Evolutionary conservation across 1,284 basidiomycete species (phyloP).

Genomic region (Moesziomyces sp.): DNA sequence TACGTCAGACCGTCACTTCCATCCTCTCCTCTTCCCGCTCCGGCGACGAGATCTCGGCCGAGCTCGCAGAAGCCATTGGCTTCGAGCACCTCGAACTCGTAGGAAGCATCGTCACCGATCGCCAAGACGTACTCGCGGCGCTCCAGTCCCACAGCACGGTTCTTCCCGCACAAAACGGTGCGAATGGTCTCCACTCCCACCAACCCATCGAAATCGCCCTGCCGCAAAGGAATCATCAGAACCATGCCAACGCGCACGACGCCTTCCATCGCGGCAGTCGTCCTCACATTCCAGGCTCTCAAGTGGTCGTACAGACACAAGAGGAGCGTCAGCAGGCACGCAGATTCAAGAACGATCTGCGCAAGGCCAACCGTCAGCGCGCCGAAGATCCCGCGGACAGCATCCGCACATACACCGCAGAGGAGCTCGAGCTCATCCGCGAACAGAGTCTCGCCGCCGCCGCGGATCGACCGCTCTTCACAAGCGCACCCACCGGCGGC

Average conservation of each 20-base stretch:
- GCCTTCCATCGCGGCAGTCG: constrained; percentile 33
- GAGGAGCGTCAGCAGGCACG: constrained; percentile 63
- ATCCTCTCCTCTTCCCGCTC: constrained; percentile 28
- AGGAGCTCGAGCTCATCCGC: constrained; percentile 76
- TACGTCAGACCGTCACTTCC: constrained; percentile 23
- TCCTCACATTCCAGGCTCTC: constrained; percentile 64
- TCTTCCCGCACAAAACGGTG: constrained; percentile 10
- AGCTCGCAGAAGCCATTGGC: constrained; percentile 84
- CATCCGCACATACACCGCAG: constrained; percentile 70
- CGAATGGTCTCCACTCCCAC: constrained; percentile 22
- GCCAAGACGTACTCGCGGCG: constrained; percentile 60
- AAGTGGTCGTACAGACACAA: constrained; percentile 62
- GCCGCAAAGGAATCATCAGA: constrained; percentile 49
- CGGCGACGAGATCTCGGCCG: constrained; percentile 78
- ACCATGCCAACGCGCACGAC: constrained; percentile 9
- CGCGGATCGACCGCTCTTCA: constrained; percentile 77
- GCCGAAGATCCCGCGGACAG: constrained; percentile 22
- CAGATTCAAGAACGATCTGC: constrained; percentile 51
- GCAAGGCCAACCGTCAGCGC: constrained; percentile 31
- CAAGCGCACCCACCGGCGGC: constrained; percentile 72
- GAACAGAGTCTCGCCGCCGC: constrained; percentile 76
- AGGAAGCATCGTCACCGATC: constrained; percentile 67
- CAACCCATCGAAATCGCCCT: constrained; percentile 15
- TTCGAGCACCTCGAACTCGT: constrained; percentile 80
- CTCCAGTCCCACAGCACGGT: constrained; percentile 1